These are phyloP conservation scores for Leccinum obscurum DNA, from an alignment of 768 basidiomycete species.

Conservation along the genomic window DNA sequence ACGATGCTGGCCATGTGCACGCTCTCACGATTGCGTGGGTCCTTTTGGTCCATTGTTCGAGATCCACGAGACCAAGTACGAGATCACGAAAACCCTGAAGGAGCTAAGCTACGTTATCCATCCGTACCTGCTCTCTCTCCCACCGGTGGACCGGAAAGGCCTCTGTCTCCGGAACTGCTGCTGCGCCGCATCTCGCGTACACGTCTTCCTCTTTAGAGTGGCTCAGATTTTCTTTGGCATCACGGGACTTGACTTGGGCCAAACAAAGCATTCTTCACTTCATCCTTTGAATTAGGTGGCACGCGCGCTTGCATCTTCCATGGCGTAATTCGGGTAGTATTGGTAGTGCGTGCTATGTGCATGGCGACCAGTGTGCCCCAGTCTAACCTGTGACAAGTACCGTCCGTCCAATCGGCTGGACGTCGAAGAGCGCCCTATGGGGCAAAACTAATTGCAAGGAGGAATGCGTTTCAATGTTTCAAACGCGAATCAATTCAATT, in stretches of 20 bases:
- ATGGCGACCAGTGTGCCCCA: neutral
- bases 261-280: neutral
- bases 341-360: neutral
- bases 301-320: conserved; percentile 4
- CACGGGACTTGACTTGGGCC: neutral
- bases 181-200: neutral
- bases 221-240: neutral
- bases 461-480: neutral
- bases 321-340: neutral
- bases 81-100: conserved; percentile 34
- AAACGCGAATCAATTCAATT: neutral
- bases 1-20: conserved; percentile 1
- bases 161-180: conserved; percentile 4
- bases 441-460: neutral
- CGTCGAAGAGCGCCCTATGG: neutral
- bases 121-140: conserved; percentile 4
- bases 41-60: neutral
- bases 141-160: neutral
- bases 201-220: conserved; percentile 1
- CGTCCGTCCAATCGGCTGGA: neutral
- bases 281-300: neutral
- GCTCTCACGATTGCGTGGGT: conserved; percentile 4
- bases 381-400: neutral
- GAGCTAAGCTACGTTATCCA: conserved; percentile 30
- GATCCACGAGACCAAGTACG: conserved; percentile 24